Evolutionary conservation across 495 filamentous ascomycete species (phyloP).

Genomic region (Daldinia loculata): DNA sequence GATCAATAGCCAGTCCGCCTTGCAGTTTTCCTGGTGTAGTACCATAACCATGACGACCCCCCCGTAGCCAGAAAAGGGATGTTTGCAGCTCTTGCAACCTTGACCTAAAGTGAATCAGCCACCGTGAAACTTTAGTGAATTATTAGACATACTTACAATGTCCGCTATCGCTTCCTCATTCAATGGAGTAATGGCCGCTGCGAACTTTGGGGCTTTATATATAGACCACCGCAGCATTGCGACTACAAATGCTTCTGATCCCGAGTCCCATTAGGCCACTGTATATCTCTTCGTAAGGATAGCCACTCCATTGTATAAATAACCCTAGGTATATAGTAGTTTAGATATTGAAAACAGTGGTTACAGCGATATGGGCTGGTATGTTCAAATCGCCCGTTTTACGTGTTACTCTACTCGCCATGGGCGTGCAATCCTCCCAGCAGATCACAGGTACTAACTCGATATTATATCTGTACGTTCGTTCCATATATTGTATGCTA

Average conservation of each 20-base stretch:
- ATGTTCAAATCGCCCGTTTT: slow-evolving; percentile 36
- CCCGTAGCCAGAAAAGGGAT: slow-evolving; percentile 51
- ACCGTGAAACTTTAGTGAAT: not conserved
- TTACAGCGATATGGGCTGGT: slow-evolving; percentile 17
- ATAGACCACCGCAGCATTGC: slow-evolving; percentile 23
- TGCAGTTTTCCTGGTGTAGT: slow-evolving; percentile 21
- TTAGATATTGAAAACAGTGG: slow-evolving; percentile 15
- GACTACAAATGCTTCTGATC: slow-evolving; percentile 10
- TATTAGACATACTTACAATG: slow-evolving; percentile 9
- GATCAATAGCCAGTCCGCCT: slow-evolving; percentile 45
- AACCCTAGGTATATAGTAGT: not conserved
- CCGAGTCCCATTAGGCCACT: slow-evolving; percentile 12
- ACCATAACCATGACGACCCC: slow-evolving; percentile 46
- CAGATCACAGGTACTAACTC: slow-evolving; percentile 43
- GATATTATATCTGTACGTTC: slow-evolving; percentile 37
- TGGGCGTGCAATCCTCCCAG: slow-evolving; percentile 41
- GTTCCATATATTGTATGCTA: not conserved
- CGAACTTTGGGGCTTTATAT: slow-evolving; percentile 12
- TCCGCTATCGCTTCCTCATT: slow-evolving; percentile 9
- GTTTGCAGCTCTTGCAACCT: slow-evolving; percentile 29
- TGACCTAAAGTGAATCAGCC: slow-evolving; percentile 29
- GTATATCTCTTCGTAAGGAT: not conserved
- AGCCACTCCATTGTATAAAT: not conserved
- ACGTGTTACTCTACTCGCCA: slow-evolving; percentile 40
- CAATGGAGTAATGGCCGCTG: slow-evolving; percentile 4